Evolutionary conservation across 176 grass and related monocot species (phyloP).

Genomic region (Phoenix roebelenii): DNA sequence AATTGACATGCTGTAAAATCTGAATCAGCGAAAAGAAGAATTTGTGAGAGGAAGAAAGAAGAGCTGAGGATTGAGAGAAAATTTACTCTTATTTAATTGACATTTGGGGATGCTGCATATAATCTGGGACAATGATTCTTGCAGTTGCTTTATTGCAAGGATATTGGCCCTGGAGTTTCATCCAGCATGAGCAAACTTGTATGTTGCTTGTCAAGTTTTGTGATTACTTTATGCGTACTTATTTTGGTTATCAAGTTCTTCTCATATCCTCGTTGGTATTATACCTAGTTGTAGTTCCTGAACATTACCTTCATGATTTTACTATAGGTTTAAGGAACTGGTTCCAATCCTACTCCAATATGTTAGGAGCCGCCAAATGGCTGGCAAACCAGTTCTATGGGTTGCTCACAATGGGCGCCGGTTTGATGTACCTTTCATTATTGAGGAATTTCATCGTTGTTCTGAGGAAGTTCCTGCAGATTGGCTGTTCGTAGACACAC

Average conservation of each 20-base stretch:
- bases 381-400: conserved; percentile 61
- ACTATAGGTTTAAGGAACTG: conserved; percentile 49
- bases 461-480: conserved; percentile 53
- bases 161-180: no score
- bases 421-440: conserved; percentile 80
- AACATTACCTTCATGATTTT: conserved; percentile 13
- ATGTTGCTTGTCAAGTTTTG: not conserved
- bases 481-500: conserved; percentile 73
- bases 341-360: conserved; percentile 52
- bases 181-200: no score
- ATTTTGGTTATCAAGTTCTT: no score
- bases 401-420: conserved; percentile 63
- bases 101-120: no score
- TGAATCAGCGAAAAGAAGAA: no score
- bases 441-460: conserved; percentile 52
- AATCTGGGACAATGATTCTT: no score
- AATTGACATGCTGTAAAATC: no score
- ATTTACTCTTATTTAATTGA: no score
- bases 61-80: no score
- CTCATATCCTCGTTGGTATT: no score
- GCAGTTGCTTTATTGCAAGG: no score
- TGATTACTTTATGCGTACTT: conserved; percentile 13
- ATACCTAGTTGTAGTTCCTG: not conserved
- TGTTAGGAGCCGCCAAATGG: conserved; percentile 58
- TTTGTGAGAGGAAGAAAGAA: no score